These are phyloP conservation scores for Bolboschoenoplectus hybrid DNA, from an alignment of 202 grass and related monocot genomes.

Conservation along the genomic window DNA sequence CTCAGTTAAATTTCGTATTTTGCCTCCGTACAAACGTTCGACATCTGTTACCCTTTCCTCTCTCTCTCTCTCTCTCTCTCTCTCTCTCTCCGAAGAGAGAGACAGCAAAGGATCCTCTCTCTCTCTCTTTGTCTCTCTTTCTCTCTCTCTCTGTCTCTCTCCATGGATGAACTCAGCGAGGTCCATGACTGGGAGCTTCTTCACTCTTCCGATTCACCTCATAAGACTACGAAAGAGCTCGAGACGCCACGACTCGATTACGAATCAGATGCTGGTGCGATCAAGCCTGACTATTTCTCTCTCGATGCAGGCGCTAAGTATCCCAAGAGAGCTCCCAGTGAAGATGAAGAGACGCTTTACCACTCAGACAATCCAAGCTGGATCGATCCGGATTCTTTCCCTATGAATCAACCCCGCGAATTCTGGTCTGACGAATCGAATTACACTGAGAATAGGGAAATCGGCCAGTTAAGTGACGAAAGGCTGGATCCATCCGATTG, in stretches of 20 bases:
- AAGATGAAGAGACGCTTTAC: conserved; percentile 43
- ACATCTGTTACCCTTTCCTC: neutral
- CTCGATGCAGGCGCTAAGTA: conserved; percentile 62
- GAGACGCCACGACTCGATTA: conserved; percentile 29
- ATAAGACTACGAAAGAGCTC: neutral
- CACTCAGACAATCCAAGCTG: conserved; percentile 65
- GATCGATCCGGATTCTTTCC: conserved; percentile 87
- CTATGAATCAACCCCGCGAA: conserved; percentile 44
- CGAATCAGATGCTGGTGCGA: conserved; percentile 63
- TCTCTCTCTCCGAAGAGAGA: neutral
- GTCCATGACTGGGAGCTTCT: conserved; percentile 82
- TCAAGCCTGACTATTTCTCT: conserved; percentile 92
- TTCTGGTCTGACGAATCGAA: conserved; percentile 77
- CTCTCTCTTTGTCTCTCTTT: neutral
- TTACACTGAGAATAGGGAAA: conserved; percentile 59
- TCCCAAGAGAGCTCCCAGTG: conserved; percentile 40
- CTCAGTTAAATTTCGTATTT: neutral
- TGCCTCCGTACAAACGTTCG: neutral
- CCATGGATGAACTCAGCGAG: conserved; percentile 62
- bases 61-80: neutral
- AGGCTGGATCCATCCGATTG: conserved; percentile 24
- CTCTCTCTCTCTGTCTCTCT: conserved; percentile 13
- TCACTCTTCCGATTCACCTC: conserved; percentile 44
- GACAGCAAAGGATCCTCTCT: neutral
- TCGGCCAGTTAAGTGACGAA: conserved; percentile 3